A percentile compares a stretch with the other conserved stretches of the same genome.
phyloP scores from a whole-genome alignment of 2,329 filamentous ascomycete species.

The Fusarium udum region DNA sequence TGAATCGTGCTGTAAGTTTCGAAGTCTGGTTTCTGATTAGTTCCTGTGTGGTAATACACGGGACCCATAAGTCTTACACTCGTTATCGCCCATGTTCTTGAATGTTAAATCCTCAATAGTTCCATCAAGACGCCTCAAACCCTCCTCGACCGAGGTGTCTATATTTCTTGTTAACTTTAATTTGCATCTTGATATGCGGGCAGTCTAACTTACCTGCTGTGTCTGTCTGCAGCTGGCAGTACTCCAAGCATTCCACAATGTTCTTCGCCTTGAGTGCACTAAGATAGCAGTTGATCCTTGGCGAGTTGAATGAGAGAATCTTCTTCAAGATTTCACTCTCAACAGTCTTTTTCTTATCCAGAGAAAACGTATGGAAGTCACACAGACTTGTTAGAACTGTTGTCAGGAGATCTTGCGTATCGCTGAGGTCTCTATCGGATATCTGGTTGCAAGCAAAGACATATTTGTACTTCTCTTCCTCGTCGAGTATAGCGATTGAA shows the following conservation, averaged over 20 bases:
- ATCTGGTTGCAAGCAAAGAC: constrained; percentile 46
- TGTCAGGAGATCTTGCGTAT: constrained; percentile 7
- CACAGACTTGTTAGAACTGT: constrained; percentile 22
- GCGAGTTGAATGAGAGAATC: constrained; percentile 37
- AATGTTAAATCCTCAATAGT: not conserved
- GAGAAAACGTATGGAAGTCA: not conserved
- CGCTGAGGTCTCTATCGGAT: not conserved
- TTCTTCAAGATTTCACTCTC: constrained; percentile 2
- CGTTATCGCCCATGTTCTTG: not conserved
- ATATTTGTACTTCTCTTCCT: constrained; percentile 43
- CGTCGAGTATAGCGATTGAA: constrained; percentile 43
- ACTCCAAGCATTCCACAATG: constrained; percentile 21
- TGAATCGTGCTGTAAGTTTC: not conserved
- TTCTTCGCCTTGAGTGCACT: not conserved
- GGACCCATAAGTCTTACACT: not conserved
- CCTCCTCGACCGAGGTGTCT: not conserved
- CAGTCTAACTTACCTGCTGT: not conserved
- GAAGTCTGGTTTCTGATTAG: constrained; percentile 6
- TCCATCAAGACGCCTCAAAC: not conserved
- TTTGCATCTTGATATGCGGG: fast-evolving
- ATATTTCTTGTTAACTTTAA: not conserved
- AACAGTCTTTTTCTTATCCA: fast-evolving
- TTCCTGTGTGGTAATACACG: fast-evolving
- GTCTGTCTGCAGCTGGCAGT: not conserved
- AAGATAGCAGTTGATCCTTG: constrained; percentile 31